Evolutionary conservation across 768 basidiomycete species (phyloP), one percentile per base, ranked within the genome.

Genomic region (Leccinum incarnatum): DNA sequence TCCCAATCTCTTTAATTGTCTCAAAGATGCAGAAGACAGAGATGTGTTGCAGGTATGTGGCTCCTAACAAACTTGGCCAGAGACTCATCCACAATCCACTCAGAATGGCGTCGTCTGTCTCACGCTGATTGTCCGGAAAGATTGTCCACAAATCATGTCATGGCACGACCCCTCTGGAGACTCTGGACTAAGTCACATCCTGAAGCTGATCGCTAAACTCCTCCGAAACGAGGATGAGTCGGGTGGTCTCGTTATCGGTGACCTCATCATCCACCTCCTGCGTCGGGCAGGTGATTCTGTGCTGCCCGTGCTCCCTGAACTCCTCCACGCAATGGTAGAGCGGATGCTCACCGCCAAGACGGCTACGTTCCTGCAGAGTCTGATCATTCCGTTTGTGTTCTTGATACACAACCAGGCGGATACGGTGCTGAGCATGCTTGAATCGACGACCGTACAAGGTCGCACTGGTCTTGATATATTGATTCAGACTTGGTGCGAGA

Each of bases 401-500:
- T 78, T 99, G 21, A 87, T 98, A 65, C 83, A 93, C 69, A 89
- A 89, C 58, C 91, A 97, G 67, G 83, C 86, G 23, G 88, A 93
- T 62, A 85, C 85, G 0, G 88, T 95, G 2, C 77, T 98, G 17
- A 76, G 80, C 12, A 79, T 97, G 29, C 78, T 98, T 21, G 92
- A 95, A 65, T 76, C 82, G 11, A 86, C 84, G 62, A 76, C 74
- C 12, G 77, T 87, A 10, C 76, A 83, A 48, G 85, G 81, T 21
- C 81, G 84, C 29, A 80, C 81, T 0, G 92, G 84, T 0, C 80
- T 98, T n/a, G 87, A 95, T 60, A 82, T 98, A 50, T 79, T 99
- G n/a, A 81, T 98, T 27, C 83, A 88, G 56, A 87, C 91, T 0
- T 98, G 95, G 96, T 92, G 91, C 67, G 96, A 99, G 71, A 95